A percentile compares a stretch with the other conserved stretches of the same genome.
These are phyloP conservation scores for Penicillium brasilianum DNA, from an alignment of 2,329 filamentous ascomycete genomes.

Conservation along the genomic window DNA sequence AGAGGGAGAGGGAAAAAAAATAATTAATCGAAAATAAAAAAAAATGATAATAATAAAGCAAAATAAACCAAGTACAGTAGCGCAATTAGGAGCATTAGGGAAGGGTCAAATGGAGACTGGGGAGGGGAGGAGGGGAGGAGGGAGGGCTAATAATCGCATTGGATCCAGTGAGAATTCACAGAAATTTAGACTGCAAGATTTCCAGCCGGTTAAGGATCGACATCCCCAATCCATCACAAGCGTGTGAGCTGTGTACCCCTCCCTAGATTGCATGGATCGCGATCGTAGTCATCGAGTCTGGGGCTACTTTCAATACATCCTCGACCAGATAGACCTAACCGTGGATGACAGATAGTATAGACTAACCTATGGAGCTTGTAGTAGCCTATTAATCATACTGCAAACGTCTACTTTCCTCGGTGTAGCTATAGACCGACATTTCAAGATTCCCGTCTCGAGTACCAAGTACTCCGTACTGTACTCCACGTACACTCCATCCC, in stretches of 20 bases:
- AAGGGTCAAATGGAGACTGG: too few relatives aligned
- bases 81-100: neutral
- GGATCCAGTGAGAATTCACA: constrained; percentile 15
- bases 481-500: neutral
- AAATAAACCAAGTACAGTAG: neutral
- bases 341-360: too few relatives aligned
- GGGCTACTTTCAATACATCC: neutral
- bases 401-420: too few relatives aligned
- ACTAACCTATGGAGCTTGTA: too few relatives aligned
- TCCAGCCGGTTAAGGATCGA: constrained; percentile 3
- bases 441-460: neutral
- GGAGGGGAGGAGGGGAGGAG: neutral
- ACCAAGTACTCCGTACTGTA: neutral
- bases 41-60: neutral
- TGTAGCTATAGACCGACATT: neutral
- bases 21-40: neutral
- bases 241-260: constrained; percentile 28
- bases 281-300: constrained; percentile 1
- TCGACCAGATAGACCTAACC: too few relatives aligned
- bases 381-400: too few relatives aligned
- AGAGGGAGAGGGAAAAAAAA: neutral
- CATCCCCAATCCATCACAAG: constrained; percentile 1
- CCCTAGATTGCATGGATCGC: constrained; percentile 21
- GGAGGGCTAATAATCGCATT: constrained; percentile 1
- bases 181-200: neutral